These are phyloP conservation scores for Ustilago loliicola DNA, from an alignment of 1,284 basidiomycete genomes.

Conservation along the genomic window DNA sequence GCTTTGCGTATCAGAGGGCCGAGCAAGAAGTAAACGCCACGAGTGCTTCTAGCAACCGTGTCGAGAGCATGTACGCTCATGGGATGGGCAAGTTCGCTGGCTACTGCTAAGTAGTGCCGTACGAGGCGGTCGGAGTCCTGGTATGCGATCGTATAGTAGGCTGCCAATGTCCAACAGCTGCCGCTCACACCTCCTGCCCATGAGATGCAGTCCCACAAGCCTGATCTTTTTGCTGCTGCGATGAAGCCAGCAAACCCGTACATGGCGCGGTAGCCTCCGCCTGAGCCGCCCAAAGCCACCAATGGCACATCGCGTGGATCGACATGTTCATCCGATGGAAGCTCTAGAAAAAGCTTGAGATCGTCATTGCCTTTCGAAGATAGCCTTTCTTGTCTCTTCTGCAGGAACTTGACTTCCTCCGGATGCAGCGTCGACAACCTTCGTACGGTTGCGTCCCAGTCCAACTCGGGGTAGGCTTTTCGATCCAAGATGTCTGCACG, in stretches of 20 bases:
- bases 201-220: constrained; percentile 64
- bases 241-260: constrained; percentile 63
- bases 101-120: constrained; percentile 57
- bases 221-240: constrained; percentile 58
- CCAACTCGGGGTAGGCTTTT: constrained; percentile 61
- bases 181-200: constrained; percentile 69
- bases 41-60: constrained; percentile 57
- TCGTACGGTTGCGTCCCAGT: constrained; percentile 61
- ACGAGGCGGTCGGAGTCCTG: constrained; percentile 55
- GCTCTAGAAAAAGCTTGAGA: constrained; percentile 47
- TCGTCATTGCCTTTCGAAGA: constrained; percentile 42
- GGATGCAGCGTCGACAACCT: constrained; percentile 52
- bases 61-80: constrained; percentile 65
- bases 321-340: constrained; percentile 61
- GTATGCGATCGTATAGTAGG: constrained; percentile 58
- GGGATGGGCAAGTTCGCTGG: constrained; percentile 62
- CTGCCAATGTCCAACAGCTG: constrained; percentile 69
- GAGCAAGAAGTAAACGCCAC: constrained; percentile 65
- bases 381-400: constrained; percentile 30
- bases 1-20: constrained; percentile 64
- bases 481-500: constrained; percentile 37
- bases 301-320: constrained; percentile 68
- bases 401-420: constrained; percentile 50
- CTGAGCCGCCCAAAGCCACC: constrained; percentile 68
- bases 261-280: constrained; percentile 70